A percentile compares a stretch with the other conserved stretches of the same genome.
These are phyloP conservation scores for Haematococcus lacustris DNA, from an alignment of 139 green algal genomes.

Conservation along the genomic window DNA sequence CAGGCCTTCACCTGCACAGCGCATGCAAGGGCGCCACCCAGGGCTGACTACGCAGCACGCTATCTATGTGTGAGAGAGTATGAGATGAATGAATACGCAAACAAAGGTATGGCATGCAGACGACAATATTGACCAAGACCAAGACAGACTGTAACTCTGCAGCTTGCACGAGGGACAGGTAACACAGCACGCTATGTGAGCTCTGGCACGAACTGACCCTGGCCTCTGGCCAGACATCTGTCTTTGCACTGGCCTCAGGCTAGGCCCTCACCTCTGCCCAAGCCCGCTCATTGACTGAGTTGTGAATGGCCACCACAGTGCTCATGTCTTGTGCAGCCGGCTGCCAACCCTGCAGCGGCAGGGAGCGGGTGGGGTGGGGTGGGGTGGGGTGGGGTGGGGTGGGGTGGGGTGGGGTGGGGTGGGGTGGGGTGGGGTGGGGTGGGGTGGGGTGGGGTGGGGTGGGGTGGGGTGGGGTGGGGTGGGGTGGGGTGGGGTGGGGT, in stretches of 20 bases:
- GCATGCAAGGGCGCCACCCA: background rate
- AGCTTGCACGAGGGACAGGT: background rate
- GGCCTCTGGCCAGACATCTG: too few relatives aligned
- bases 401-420: too few relatives aligned
- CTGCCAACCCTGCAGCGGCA: slow-evolving; percentile 59
- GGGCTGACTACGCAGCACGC: background rate
- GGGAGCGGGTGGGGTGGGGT: background rate
- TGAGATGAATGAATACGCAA: background rate
- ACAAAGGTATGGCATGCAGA: too few relatives aligned
- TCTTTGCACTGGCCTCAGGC: background rate
- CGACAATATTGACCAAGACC: too few relatives aligned
- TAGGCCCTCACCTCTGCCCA: slow-evolving; percentile 55
- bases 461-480: background rate
- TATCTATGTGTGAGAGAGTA: background rate
- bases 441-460: too few relatives aligned
- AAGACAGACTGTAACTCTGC: background rate
- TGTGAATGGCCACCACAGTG: slow-evolving; percentile 88
- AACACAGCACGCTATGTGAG: too few relatives aligned
- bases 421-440: too few relatives aligned
- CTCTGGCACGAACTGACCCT: too few relatives aligned
- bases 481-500: too few relatives aligned
- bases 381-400: too few relatives aligned
- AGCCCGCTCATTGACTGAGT: slow-evolving; percentile 87
- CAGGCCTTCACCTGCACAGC: slow-evolving; percentile 55
- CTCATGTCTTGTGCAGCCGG: slow-evolving; percentile 72